Percentiles rank a stretch among this genome's conserved stretches.
Conservation (phyloP, 2,329 filamentous ascomycete genomes). For the Paecilomyces sp. region DNA sequence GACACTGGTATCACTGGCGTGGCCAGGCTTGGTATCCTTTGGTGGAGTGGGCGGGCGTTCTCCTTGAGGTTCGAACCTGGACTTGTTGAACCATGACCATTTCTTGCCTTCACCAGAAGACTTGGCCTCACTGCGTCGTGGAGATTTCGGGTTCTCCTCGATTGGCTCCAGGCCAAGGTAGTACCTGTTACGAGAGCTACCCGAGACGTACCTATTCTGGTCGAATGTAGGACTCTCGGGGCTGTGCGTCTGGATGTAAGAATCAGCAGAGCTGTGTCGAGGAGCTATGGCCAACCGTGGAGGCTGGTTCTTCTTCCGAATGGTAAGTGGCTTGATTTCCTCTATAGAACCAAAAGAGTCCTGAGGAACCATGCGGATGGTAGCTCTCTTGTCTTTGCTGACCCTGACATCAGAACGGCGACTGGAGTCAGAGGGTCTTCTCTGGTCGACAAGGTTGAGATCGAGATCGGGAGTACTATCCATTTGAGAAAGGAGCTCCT, state of each 20-base stretch:
- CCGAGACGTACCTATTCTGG: conserved; percentile 6
- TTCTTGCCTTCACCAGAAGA: conserved; percentile 29
- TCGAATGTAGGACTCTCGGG: conserved; percentile 4
- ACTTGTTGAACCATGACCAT: conserved; percentile 40
- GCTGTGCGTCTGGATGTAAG: conserved; percentile 5
- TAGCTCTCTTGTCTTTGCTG: conserved; percentile 29
- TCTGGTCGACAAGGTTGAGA: conserved; percentile 5
- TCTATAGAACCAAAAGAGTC: conserved; percentile 40
- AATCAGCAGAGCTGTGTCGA: conserved; percentile 7
- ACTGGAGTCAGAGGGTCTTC: conserved; percentile 3
- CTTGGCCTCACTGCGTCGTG: conserved; percentile 17
- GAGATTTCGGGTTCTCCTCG: conserved; percentile 31
- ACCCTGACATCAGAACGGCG: conserved; percentile 1
- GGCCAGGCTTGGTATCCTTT: conserved; percentile 17
- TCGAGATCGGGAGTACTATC: conserved; percentile 6
- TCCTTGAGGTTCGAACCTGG: conserved; percentile 19
- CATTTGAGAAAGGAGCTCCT: conserved; percentile 31
- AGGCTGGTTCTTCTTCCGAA: conserved; percentile 41
- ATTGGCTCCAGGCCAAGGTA: conserved; percentile 35
- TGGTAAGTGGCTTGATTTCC: conserved; percentile 46
- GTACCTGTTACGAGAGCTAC: conserved; percentile 18
- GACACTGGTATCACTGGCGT: conserved; percentile 18
- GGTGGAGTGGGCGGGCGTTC: conserved; percentile 13
- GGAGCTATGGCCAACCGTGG: conserved; percentile 4
- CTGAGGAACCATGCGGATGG: conserved; percentile 52